Evolutionary conservation across 2,329 filamentous ascomycete genomes (phyloP).

Genomic region (Aspergillus udagawae): DNA sequence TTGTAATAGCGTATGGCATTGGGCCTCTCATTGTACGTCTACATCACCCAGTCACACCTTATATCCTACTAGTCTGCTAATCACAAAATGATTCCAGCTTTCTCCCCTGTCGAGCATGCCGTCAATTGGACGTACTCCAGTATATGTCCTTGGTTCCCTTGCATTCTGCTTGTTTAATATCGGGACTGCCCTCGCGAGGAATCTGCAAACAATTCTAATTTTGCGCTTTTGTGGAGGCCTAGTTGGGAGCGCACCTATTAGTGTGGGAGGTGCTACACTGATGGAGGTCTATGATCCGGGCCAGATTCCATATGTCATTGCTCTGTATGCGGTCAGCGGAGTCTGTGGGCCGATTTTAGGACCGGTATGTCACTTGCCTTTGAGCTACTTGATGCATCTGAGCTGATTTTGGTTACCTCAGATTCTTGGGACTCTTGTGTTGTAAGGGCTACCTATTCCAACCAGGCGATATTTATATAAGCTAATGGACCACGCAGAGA

Average conservation of each 20-base stretch:
- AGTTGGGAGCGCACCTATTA: conserved; percentile 1
- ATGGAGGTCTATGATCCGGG: conserved; percentile 3
- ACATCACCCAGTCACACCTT: too few relatives aligned
- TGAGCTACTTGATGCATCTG: too few relatives aligned
- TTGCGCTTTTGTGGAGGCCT: conserved; percentile 7
- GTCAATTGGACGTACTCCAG: conserved; percentile 8
- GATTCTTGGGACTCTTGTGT: conserved; percentile 9
- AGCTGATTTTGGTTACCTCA: too few relatives aligned
- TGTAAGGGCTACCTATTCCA: too few relatives aligned
- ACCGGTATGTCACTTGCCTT: too few relatives aligned
- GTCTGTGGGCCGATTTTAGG: conserved; percentile 5
- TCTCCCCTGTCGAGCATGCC: conserved; percentile 9
- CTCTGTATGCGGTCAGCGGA: conserved; percentile 6
- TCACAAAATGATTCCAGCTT: neutral
- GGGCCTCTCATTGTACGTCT: conserved; percentile 10
- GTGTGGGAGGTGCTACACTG: conserved; percentile 5
- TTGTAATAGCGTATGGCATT: conserved; percentile 53
- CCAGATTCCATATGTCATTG: conserved; percentile 3
- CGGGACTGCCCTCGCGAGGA: conserved; percentile 7
- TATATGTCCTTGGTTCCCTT: conserved; percentile 9
- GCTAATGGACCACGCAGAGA: too few relatives aligned
- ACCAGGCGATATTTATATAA: too few relatives aligned
- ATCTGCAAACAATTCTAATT: conserved; percentile 9
- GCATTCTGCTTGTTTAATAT: conserved; percentile 13
- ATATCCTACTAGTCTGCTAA: too few relatives aligned